Percentiles rank a stretch among this genome's conserved stretches.
phyloP scores from a whole-genome alignment of 257 asterid species.

The Solanum tarapatanum region DNA sequence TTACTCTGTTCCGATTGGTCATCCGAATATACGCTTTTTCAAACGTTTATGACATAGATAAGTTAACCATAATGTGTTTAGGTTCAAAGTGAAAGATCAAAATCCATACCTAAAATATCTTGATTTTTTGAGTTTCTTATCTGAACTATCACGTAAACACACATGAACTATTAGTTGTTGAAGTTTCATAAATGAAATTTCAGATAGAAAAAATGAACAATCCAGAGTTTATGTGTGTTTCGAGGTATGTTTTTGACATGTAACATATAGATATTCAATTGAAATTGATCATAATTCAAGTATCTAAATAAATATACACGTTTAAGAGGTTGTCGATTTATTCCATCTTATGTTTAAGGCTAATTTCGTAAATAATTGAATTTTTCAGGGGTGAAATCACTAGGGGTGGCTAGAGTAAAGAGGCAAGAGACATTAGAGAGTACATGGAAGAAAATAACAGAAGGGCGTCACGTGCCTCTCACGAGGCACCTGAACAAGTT shows the following conservation, averaged over 20 bases:
- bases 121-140: too few relatives aligned
- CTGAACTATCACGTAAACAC: background rate
- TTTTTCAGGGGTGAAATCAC: background rate
- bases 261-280: too few relatives aligned
- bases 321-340: background rate
- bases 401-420: background rate
- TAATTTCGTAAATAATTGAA: background rate
- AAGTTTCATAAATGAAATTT: too few relatives aligned
- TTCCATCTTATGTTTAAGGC: background rate
- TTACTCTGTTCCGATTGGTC: background rate
- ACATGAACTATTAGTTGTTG: too few relatives aligned
- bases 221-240: background rate
- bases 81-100: rapidly evolving
- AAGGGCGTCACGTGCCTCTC: conserved; percentile 15
- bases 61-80: background rate
- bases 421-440: conserved; percentile 19
- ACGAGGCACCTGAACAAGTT: conserved; percentile 5
- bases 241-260: background rate
- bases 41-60: too few relatives aligned
- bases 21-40: too few relatives aligned
- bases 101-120: background rate
- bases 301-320: too few relatives aligned
- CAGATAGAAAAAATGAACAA: background rate
- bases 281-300: too few relatives aligned
- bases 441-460: conserved; percentile 20